These are phyloP conservation scores for Populus hybrid DNA, from an alignment of 441 rosid genomes.

Conservation along the genomic window DNA sequence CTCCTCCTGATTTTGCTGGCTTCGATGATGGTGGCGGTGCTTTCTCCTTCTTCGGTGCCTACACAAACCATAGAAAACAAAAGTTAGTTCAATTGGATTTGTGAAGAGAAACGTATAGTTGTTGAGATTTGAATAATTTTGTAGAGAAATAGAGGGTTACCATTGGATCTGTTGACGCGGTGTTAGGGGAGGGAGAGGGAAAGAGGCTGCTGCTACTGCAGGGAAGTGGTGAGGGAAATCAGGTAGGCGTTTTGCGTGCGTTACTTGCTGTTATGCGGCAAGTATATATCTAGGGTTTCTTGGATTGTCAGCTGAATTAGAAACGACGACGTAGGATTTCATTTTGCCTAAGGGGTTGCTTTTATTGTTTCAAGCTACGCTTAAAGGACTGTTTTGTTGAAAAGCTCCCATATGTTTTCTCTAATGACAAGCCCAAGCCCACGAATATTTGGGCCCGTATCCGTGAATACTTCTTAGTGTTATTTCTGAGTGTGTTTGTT, in stretches of 20 bases:
- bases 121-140: background rate
- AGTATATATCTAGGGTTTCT: slow-evolving; percentile 6
- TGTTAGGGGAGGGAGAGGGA: background rate
- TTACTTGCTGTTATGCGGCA: too few species aligned
- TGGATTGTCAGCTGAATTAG: background rate
- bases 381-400: too few species aligned
- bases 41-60: slow-evolving; percentile 66
- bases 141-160: slow-evolving; percentile 12
- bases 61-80: background rate
- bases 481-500: background rate
- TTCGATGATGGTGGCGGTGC: slow-evolving; percentile 57
- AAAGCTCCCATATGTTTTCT: too few species aligned
- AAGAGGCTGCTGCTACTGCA: background rate
- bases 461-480: too few species aligned
- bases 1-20: slow-evolving; percentile 62
- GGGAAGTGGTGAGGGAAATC: background rate
- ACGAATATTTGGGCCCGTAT: too few species aligned
- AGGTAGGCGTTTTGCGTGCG: background rate
- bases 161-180: slow-evolving; percentile 24
- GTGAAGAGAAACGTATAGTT: slow-evolving; percentile 62
- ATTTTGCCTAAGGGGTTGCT: background rate
- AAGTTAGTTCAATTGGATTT: background rate
- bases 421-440: too few species aligned
- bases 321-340: background rate
- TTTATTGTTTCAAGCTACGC: too few species aligned